Conservation (phyloP, 768 basidiomycete genomes). For the Myochromella boudieri region DNA sequence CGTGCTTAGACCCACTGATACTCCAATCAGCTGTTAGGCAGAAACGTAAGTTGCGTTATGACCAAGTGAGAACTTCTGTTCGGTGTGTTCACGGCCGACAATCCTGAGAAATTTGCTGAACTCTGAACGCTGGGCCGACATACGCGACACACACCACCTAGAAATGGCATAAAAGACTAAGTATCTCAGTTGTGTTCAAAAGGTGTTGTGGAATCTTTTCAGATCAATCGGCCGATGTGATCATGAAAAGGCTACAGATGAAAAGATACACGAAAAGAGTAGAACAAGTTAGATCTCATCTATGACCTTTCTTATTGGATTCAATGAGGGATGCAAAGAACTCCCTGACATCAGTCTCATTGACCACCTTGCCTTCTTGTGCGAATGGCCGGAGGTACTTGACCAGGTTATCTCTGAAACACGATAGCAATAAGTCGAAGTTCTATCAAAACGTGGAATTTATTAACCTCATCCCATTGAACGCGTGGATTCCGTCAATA, state of each 20-base stretch:
- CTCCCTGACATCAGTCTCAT: conserved; percentile 64
- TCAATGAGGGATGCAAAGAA: conserved; percentile 63
- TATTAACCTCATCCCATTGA: conserved; percentile 77
- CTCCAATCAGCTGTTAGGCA: not conserved
- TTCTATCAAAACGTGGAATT: not conserved
- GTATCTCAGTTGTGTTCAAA: not conserved
- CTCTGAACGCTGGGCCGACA: not conserved
- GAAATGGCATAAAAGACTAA: not conserved
- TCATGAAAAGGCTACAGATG: not conserved
- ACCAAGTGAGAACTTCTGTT: not conserved
- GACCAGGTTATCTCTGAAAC: conserved; percentile 65
- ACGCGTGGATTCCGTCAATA: conserved; percentile 81
- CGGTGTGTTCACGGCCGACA: not conserved
- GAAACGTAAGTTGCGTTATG: not conserved
- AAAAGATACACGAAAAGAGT: not conserved
- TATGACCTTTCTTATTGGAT: conserved; percentile 26
- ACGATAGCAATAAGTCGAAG: conserved; percentile 1
- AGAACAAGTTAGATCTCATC: conserved; percentile 6
- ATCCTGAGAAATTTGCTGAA: not conserved
- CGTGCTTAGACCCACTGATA: not conserved
- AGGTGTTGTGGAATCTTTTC: not conserved
- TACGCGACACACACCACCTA: not conserved
- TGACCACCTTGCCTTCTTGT: conserved; percentile 70
- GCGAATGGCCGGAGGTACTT: conserved; percentile 79
- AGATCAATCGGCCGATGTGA: not conserved